Evolutionary conservation across 1,284 basidiomycete species (phyloP), one percentile per base, ranked within the genome.

Genomic region (Vanrija sp.): DNA sequence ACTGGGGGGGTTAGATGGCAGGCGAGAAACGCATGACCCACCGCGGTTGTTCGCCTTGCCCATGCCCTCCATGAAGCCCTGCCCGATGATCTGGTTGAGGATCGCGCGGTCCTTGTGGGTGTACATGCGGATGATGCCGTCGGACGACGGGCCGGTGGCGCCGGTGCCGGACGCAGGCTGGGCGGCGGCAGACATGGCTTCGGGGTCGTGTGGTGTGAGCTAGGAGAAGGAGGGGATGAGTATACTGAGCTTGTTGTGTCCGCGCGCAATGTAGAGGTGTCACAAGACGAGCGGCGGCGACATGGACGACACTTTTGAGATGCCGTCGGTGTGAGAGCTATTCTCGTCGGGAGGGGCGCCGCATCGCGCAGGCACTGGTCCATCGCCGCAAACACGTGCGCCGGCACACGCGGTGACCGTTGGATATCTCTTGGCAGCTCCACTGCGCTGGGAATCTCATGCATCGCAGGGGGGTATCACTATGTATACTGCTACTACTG

Each of bases 31-130:
- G 12, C 44, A n/a, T 16, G 8, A n/a, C 79, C 45, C 61, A 87
- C 89, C 77, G 72, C 76, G 78, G 56, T 76, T 78, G 69, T 91
- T 91, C 23, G 88, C 88, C 12, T 79, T 74, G 6, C 86, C 85
- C 34, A 91, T 80, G 19, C 80, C 79, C 66, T 88, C 86, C 83
- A 91, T 85, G 46, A 81, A 79, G 8, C 83, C 79, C 67, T 87
- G 85, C 28, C 84, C 86, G 18, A 90, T 75, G 59, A 82, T 79
- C 73, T 89, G 88, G 52, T 81, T 82, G 38, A 84, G 81, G 8
- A 80, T 69, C 63, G 83, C 85, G 51, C 81, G 77, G 70, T 90
- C 87, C 12, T 69, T 62, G 6, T 75, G 57, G 34, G 72, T 63
- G 65, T 80, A 83, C 1, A 76, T 72, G 47, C 88, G 84, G 40